These are phyloP conservation scores for Hypoxylon fuscum DNA, from an alignment of 495 filamentous ascomycete genomes.

Conservation along the genomic window DNA sequence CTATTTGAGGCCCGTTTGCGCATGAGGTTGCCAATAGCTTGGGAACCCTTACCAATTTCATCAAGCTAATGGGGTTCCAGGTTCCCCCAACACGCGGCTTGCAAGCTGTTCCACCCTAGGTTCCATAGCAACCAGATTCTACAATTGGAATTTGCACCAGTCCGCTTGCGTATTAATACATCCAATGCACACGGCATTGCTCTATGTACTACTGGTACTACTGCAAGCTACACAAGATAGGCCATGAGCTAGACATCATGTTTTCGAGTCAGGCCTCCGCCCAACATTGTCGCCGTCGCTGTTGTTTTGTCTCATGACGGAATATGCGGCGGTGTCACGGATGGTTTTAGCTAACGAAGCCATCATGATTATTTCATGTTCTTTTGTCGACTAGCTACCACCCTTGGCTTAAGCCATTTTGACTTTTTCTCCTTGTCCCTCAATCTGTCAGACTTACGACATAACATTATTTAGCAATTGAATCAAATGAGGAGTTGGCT, in stretches of 20 bases:
- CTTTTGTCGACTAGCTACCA: neutral
- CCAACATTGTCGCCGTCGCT: conserved; percentile 6
- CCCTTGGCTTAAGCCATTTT: neutral
- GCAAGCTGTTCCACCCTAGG: conserved; percentile 14
- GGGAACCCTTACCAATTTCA: conserved; percentile 20
- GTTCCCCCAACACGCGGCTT: neutral
- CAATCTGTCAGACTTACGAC: neutral
- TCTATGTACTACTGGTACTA: too few relatives aligned
- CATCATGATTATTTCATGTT: neutral
- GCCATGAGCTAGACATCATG: conserved; percentile 10
- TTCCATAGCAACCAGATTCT: conserved; percentile 17
- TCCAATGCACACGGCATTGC: too few relatives aligned
- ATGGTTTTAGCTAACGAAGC: neutral
- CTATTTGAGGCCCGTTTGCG: conserved; percentile 22
- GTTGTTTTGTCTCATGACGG: conserved; percentile 27
- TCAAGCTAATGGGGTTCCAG: conserved; percentile 17
- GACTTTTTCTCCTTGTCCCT: neutral
- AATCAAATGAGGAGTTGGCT: neutral
- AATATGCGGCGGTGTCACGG: conserved; percentile 11
- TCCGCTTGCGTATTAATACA: conserved; percentile 29
- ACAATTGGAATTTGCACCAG: conserved; percentile 6
- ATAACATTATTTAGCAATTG: too few relatives aligned
- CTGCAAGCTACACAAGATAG: neutral
- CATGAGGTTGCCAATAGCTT: conserved; percentile 11
- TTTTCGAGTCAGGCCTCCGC: conserved; percentile 17